Conservation (phyloP, 257 asterid genomes). For the Solanum sejunctum region DNA sequence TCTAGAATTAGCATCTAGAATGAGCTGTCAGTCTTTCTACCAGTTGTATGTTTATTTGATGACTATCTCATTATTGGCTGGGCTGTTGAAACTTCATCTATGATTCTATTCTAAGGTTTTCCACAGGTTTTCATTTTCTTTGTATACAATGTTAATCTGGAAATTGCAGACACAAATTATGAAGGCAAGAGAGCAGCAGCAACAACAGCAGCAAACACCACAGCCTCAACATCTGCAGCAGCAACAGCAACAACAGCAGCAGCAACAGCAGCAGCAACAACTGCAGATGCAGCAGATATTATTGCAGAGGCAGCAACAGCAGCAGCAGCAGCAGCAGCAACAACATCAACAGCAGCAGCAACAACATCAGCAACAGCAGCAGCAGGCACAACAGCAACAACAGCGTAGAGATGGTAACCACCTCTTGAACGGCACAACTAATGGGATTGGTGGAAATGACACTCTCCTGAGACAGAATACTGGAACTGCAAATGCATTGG, state of each 20-base stretch:
- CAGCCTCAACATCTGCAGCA: constrained; percentile 41
- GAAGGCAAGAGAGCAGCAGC: constrained; percentile 95
- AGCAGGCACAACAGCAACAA: constrained; percentile 29
- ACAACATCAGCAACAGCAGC: constrained; percentile 27
- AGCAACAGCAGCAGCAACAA: constrained; percentile 57
- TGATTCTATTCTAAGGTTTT: not conserved
- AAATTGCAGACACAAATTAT: constrained; percentile 69
- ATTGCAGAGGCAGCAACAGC: constrained; percentile 66
- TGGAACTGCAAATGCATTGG: constrained; percentile 66
- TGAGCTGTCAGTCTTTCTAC: not conserved
- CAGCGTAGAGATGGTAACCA: constrained; percentile 78
- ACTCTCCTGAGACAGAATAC: constrained; percentile 76
- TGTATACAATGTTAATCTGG: not conserved
- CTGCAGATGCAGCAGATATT: constrained; percentile 69
- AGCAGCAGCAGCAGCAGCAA: constrained; percentile 39
- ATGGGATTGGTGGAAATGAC: constrained; percentile 77
- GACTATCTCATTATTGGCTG: not conserved
- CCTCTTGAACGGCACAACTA: constrained; percentile 62
- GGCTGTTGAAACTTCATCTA: not conserved
- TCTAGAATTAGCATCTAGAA: not conserved
- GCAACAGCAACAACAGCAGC: constrained; percentile 38
- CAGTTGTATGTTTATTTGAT: not conserved
- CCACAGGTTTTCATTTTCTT: not conserved
- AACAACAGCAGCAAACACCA: constrained; percentile 38
- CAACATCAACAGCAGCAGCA: constrained; percentile 61